Percentiles rank a stretch among this genome's conserved stretches.
phyloP scores from a whole-genome alignment of 2,329 filamentous ascomycete species.

The Aspergillus texensis region DNA sequence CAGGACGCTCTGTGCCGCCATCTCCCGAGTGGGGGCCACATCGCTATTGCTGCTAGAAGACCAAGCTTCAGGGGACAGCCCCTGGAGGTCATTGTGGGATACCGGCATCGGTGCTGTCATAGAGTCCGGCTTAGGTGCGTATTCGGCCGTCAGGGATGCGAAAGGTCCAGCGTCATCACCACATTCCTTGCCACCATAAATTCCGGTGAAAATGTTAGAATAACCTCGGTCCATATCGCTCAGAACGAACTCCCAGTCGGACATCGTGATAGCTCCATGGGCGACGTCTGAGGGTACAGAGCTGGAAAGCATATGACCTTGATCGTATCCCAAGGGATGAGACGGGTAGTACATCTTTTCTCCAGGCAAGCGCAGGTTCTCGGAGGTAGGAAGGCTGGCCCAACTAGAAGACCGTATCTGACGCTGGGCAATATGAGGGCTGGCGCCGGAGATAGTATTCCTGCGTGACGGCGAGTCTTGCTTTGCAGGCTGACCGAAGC shows the following conservation, averaged over 20 bases:
- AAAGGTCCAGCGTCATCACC: conserved; percentile 40
- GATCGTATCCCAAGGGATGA: conserved; percentile 48
- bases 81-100: conserved; percentile 34
- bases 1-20: conserved; percentile 55
- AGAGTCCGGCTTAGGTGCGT: conserved; percentile 30
- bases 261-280: conserved; percentile 53
- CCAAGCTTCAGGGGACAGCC: conserved; percentile 44
- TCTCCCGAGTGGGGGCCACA: conserved; percentile 30
- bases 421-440: conserved; percentile 27
- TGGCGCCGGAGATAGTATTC: conserved; percentile 37
- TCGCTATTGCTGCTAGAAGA: conserved; percentile 44
- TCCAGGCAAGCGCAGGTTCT: conserved; percentile 22
- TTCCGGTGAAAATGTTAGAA: conserved; percentile 70
- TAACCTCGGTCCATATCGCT: conserved; percentile 77
- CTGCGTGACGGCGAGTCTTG: conserved; percentile 31
- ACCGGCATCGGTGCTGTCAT: conserved; percentile 19
- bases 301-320: conserved; percentile 38
- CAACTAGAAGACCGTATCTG: conserved; percentile 36
- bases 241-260: conserved; percentile 82
- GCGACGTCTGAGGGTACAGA: conserved; percentile 48
- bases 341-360: conserved; percentile 42
- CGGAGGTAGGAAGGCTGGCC: conserved; percentile 29
- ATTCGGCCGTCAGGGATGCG: conserved; percentile 37
- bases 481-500: conserved; percentile 24
- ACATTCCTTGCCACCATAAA: conserved; percentile 49